Evolutionary conservation across 495 filamentous ascomycete genomes (phyloP), one percentile per base, ranked within the genome.

Genomic region (Rusavskia elegans): DNA sequence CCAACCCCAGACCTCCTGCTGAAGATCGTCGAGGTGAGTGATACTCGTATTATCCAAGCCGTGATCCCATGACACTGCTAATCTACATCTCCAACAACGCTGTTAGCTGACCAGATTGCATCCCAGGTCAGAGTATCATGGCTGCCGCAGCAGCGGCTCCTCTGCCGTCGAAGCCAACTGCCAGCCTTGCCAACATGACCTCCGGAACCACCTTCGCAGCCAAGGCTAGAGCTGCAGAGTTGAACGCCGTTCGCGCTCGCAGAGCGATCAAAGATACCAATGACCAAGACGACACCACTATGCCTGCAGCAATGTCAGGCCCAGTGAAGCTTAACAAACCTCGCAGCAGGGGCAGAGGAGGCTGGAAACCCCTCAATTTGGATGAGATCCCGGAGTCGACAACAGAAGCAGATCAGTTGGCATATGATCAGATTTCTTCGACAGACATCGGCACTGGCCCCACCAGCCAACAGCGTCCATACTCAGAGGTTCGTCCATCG

Each of bases 341-440:
- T 38, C 52, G 52, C n/a, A 48, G 21, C 39, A 62, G 57, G 54
- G 58, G 58, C 54, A 57, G 59, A 51, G 32, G 32, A 35, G 62
- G 51, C 55, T 63, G 61, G 61, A 64, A 60, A 45, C 52, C 51
- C 35, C 38, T 57, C 45, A 61, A 58, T 35, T 53, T 58, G 48
- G 58, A 63, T 40, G 52, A 59, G 48, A 51, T 54, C 52, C 48
- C 55, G 51, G 60, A 63, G 51, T 51, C 52, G 55, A 52, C 46
- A 40, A 27, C 51, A 13, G 49, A 51, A 27, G 13, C 17, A 30
- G 19, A 20, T 23, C 35, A 51, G 14, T 10, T 19, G 21, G 11
- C 20, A 38, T 13, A 52, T 50, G 40, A 39, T 52, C 61, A 58
- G 57, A 54, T 53, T 50, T 51, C 54, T 55, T 51, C 59, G 49